Base-by-base conservation (phyloP, 148 eudicot species). In the Beta vulgaris region DNA sequence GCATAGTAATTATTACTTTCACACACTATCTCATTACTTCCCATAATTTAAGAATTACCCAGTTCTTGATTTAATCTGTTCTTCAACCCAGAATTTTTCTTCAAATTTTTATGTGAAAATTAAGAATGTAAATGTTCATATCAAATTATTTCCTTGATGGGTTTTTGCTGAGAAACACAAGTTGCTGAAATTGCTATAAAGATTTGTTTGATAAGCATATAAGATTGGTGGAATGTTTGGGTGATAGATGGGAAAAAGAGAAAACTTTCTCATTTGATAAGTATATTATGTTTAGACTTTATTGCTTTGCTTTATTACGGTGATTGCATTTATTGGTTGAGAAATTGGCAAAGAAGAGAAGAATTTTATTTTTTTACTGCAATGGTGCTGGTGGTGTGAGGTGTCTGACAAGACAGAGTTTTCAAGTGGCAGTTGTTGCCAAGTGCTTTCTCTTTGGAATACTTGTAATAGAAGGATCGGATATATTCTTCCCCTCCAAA, bases 1-100 rank as follows among this genome's bases (percentile, higher is more conserved):
- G 81, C 88, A 83, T 80, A 80, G 71, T 49, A 80, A 53, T 86
- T 88, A 77, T 36, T 29, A 76, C 83, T 34, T 34, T 78, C 59
- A 82, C 86, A 67, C 69, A 48, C 58, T 69, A 65, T 54, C 58
- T 37, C 35, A 21, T 51, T 60, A 55, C 88, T 87, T 19, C 86
- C 89, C 85, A 90, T 90, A 73, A 68, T 43, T 81, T 19, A 37
- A 74, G 3, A 31, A 18, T 2, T 72, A 6, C 71, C 83, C 77
- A 61, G 64, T 62, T 73, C 42, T 43, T 40, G 35, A 71, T 71
- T 51, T 61, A 71, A 71, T n/a, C 8, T 9, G 1, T 9, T 9
- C 48, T 11, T 7, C 3, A 73, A 44, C 58, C 74, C 72, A 65
- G 13, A 61, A 55, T 42, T 68, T 25, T 31, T 29, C 49, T 39